Evolutionary conservation across 176 grass and related monocot species (phyloP), one percentile per base, ranked within the genome.

Genomic region (Thinopyrum elongatum): DNA sequence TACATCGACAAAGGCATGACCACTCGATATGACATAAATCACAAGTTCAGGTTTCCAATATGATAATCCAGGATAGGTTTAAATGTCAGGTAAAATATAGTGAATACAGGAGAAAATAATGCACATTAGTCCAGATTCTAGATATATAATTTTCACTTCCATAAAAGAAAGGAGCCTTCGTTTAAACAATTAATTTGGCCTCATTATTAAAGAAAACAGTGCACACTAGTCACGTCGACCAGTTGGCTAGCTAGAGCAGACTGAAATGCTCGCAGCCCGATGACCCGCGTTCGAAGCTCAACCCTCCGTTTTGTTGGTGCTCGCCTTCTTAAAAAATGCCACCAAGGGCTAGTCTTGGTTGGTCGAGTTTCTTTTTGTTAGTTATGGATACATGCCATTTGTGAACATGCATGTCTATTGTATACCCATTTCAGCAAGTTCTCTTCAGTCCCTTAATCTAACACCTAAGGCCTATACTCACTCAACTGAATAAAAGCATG

Each of bases 371-470:
- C 21, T 58, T 53, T 53, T 53, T 53, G 49, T 74, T 27, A 74
- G 12, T 79, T 79, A 23, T 55, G 7, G 11, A 79, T 53, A 26
- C 3, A 31, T 80, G 82, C 41, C 66, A 80, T 84, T 42, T 65
- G 11, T 77, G 62, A 16, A 51, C n/a, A 81, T 35, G 28, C n/a
- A 81, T 76, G 29, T 33, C 65, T 28, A 74, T 31, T 47, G 15
- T 51, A 59, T 23, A 65, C 61, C 25, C 11, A 64, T 86, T 53
- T 78, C 65, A 82, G 39, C 64, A 82, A 36, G 53, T 82, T 85
- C 76, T 13, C 17, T 81, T 77, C 38, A 28, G 17, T 61, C 25
- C 19, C 11, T 79, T 79, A 83, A 70, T 62, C 22, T 77, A 77
- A 65, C 28, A 53, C 22, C 21, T 51, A 31, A 34, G 73, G 29